Evolutionary conservation across 805 yeast species (phyloP).

Genomic region (Monosporozyma servazzii): DNA sequence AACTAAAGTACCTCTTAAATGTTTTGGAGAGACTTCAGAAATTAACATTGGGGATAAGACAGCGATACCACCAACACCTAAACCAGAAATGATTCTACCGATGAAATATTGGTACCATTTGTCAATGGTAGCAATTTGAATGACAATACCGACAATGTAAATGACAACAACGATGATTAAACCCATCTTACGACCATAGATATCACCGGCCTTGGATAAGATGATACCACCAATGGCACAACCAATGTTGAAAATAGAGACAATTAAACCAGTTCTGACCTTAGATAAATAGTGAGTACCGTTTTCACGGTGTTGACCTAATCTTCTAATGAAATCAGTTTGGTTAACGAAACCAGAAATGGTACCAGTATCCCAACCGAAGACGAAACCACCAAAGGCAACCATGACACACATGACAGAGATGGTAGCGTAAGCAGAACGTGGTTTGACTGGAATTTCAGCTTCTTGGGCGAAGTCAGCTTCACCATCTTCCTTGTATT

Average conservation of each 20-base stretch:
- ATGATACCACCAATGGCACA: constrained; percentile 67
- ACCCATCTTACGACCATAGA: constrained; percentile 58
- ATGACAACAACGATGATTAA: constrained; percentile 52
- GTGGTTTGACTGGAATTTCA: constrained; percentile 29
- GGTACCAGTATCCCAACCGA: constrained; percentile 73
- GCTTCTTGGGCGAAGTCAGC: constrained; percentile 4
- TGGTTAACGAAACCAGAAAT: constrained; percentile 63
- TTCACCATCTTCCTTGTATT: constrained; percentile 13
- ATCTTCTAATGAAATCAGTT: constrained; percentile 44
- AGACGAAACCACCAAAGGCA: constrained; percentile 34
- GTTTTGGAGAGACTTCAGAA: constrained; percentile 58
- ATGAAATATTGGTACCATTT: constrained; percentile 65
- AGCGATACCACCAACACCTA: constrained; percentile 67
- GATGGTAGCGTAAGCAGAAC: constrained; percentile 29
- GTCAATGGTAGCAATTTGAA: constrained; percentile 46
- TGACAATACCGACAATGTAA: constrained; percentile 57
- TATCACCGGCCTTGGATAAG: constrained; percentile 50
- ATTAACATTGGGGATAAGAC: constrained; percentile 66
- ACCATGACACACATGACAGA: constrained; percentile 27
- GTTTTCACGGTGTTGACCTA: constrained; percentile 36
- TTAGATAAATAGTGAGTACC: constrained; percentile 38
- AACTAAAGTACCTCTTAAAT: constrained; percentile 37
- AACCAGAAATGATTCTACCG: constrained; percentile 61
- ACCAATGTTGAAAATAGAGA: constrained; percentile 60
- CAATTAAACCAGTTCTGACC: constrained; percentile 41